These are phyloP conservation scores for Macrolepiota dolichaula DNA, from an alignment of 768 basidiomycete species.

Conservation along the genomic window DNA sequence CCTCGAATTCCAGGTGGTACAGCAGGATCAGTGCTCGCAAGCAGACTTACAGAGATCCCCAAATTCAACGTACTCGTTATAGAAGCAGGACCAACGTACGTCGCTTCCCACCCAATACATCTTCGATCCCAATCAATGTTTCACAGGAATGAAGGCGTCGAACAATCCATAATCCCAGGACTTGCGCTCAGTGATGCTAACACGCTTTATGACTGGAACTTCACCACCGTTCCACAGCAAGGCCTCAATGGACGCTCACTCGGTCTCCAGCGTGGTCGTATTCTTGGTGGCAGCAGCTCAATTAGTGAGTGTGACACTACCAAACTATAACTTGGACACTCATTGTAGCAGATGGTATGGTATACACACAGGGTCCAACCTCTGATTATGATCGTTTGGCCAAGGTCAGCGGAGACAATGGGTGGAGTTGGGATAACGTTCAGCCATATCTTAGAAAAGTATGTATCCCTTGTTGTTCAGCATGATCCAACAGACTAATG, in stretches of 20 bases:
- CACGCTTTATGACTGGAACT: background rate
- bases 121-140: background rate
- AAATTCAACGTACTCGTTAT: conserved; percentile 14
- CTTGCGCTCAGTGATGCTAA: background rate
- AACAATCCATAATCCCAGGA: background rate
- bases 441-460: conserved; percentile 23
- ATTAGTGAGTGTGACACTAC: conserved; percentile 19
- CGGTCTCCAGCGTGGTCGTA: background rate
- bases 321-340: conserved; percentile 11
- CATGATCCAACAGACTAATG: conserved; percentile 11
- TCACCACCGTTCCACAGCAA: background rate
- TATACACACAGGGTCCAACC: conserved; percentile 17
- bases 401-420: too few relatives aligned
- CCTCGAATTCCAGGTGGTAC: conserved; percentile 19
- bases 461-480: background rate
- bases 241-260: background rate
- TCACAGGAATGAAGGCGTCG: background rate
- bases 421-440: conserved; percentile 29
- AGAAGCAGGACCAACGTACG: conserved; percentile 15
- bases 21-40: conserved; percentile 27
- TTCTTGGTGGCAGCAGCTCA: conserved; percentile 11
- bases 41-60: conserved; percentile 21
- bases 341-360: conserved; percentile 17
- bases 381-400: conserved; percentile 14
- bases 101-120: background rate